Evolutionary conservation across 2,329 filamentous ascomycete genomes (phyloP).

Genomic region (Pseudopyricularia javanii): DNA sequence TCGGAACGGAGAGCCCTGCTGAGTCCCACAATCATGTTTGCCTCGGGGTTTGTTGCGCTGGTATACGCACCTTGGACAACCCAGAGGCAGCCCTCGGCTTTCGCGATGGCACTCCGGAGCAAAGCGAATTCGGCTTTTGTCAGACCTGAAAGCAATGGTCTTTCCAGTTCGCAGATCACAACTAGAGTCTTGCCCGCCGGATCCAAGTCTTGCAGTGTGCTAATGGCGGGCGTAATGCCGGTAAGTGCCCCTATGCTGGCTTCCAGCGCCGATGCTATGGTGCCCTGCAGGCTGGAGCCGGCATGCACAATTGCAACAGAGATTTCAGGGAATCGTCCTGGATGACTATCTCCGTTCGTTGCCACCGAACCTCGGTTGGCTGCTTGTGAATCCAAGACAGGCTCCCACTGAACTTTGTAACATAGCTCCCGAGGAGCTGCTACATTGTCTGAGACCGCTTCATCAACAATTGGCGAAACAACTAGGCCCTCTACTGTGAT

Average conservation of each 20-base stretch:
- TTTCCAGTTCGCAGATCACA: slow-evolving; percentile 30
- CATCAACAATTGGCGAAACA: slow-evolving; percentile 27
- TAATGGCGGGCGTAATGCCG: slow-evolving; percentile 18
- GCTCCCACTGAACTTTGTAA: slow-evolving; percentile 34
- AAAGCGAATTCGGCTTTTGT: slow-evolving; percentile 22
- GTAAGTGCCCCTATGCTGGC: slow-evolving; percentile 18
- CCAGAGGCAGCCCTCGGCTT: slow-evolving; percentile 24
- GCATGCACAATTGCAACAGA: slow-evolving; percentile 26
- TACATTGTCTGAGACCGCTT: slow-evolving; percentile 13
- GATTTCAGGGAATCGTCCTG: slow-evolving; percentile 10
- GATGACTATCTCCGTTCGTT: slow-evolving; percentile 1
- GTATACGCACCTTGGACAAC: slow-evolving; percentile 25
- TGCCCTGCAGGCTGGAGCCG: slow-evolving; percentile 16
- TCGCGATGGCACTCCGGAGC: slow-evolving; percentile 21
- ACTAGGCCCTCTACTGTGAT: slow-evolving; percentile 20
- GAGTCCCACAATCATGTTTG: slow-evolving; percentile 32
- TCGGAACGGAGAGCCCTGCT: slow-evolving; percentile 33
- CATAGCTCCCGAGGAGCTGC: slow-evolving; percentile 25
- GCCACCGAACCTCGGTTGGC: neutral
- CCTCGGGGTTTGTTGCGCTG: slow-evolving; percentile 20
- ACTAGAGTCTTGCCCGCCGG: slow-evolving; percentile 24
- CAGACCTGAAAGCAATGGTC: slow-evolving; percentile 27
- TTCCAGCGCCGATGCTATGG: slow-evolving; percentile 20
- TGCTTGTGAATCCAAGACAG: slow-evolving; percentile 13
- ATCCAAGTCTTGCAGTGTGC: slow-evolving; percentile 15